A percentile compares a stretch with the other conserved stretches of the same genome.
Evolutionary conservation across 305 asterid genomes (phyloP).

Genomic region (Fraxinus velutina): DNA sequence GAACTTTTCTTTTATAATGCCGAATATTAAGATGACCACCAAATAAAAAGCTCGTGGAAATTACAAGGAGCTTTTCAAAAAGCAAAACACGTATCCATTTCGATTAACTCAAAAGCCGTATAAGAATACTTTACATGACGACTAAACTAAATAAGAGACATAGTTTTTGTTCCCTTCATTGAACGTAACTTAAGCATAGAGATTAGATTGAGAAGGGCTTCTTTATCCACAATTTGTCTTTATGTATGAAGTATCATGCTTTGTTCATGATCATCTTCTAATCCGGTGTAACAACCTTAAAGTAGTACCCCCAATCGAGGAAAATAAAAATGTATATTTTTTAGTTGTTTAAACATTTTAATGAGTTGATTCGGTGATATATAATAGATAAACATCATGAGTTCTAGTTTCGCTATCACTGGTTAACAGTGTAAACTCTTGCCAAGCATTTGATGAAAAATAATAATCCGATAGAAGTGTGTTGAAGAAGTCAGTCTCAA

Average conservation of each 20-base stretch:
- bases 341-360: not conserved
- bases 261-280: slow-evolving; percentile 12
- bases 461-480: not conserved
- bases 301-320: not conserved
- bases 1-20: not conserved
- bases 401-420: not conserved
- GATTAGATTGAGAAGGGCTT: not conserved
- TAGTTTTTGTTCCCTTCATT: not conserved
- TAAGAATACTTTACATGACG: not conserved
- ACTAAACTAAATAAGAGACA: not conserved
- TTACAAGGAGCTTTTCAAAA: not conserved
- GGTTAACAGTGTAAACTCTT: not conserved
- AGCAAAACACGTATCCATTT: not conserved
- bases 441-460: not conserved
- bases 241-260: not conserved
- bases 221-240: slow-evolving; percentile 6
- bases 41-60: too few relatives aligned
- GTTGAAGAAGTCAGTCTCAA: not conserved
- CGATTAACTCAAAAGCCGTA: not conserved
- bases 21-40: not conserved
- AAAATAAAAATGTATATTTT: not conserved
- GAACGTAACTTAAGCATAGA: slow-evolving; percentile 6
- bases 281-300: slow-evolving; percentile 19
- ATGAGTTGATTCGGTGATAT: not conserved
- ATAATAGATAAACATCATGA: not conserved